These are phyloP conservation scores for Gracilaria gracilis DNA, from an alignment of 23 red algal species.

Conservation along the genomic window DNA sequence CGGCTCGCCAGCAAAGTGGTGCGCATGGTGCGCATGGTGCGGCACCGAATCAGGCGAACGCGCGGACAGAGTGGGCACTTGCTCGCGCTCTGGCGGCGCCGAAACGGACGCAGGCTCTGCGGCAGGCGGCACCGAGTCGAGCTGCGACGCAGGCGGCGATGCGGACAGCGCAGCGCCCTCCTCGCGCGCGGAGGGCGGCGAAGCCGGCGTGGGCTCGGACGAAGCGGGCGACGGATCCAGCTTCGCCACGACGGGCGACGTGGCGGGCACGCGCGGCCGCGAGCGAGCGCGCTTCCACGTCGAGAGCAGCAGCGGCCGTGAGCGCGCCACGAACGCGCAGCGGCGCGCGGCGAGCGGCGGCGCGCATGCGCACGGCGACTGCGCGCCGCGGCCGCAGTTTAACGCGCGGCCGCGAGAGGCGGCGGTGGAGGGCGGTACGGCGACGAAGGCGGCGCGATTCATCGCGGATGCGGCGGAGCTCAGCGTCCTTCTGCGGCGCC, in stretches of 20 bases:
- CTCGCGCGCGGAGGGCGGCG: too few species aligned
- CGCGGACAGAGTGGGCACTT: not conserved
- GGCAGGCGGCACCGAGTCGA: too few species aligned
- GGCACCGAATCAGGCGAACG: not conserved
- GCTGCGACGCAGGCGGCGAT: too few species aligned
- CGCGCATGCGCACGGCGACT: not conserved
- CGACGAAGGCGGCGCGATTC: not conserved
- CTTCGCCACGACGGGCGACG: not conserved
- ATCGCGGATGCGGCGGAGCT: not conserved
- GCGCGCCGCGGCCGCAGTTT: not conserved
- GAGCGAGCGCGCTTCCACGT: too few species aligned
- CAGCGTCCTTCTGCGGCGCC: too few species aligned
- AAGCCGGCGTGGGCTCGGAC: not conserved
- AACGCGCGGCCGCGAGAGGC: not conserved
- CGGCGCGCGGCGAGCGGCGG: not conserved
- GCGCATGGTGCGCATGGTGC: constrained; percentile 1
- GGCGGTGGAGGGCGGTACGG: not conserved
- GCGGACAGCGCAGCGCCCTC: too few species aligned
- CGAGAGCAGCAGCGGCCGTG: not conserved
- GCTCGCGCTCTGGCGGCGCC: not conserved
- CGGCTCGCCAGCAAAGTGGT: constrained; percentile 27
- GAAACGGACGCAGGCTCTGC: too few species aligned
- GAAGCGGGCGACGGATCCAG: not conserved
- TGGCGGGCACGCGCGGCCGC: not conserved
- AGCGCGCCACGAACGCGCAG: not conserved